Conservation (phyloP, 768 basidiomycete species). For the Phaeotremella skinneri region DNA sequence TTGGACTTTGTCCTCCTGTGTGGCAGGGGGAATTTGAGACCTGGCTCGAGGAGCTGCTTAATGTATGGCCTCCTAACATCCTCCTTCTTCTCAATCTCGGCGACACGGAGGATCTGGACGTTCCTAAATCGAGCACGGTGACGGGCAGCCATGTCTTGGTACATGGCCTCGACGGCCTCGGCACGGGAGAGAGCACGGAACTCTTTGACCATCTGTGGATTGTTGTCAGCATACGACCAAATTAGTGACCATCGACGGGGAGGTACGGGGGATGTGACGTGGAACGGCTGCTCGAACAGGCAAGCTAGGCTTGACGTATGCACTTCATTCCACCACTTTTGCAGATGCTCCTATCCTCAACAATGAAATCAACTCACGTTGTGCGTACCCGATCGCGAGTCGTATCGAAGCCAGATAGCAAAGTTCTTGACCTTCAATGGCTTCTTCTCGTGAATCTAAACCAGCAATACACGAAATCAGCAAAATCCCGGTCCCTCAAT, state of each 20-base stretch:
- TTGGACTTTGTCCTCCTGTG: constrained; percentile 57
- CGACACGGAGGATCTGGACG: constrained; percentile 95
- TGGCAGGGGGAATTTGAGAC: constrained; percentile 95
- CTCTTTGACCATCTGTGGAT: constrained; percentile 51
- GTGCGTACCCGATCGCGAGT: constrained; percentile 98
- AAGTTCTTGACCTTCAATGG: constrained; percentile 99
- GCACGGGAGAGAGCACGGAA: constrained; percentile 93
- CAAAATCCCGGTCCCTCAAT: constrained; percentile 42
- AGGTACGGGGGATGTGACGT: neutral
- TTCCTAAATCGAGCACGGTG: constrained; percentile 99
- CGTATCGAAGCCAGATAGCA: constrained; percentile 99
- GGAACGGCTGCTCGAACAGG: neutral
- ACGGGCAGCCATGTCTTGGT: constrained; percentile 99
- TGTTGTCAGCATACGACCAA: no score
- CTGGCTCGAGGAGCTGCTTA: constrained; percentile 85
- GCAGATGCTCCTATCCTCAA: no score
- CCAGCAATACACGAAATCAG: neutral
- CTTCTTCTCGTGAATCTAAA: constrained; percentile 92
- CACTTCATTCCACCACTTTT: no score
- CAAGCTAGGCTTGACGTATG: no score
- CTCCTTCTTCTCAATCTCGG: constrained; percentile 86
- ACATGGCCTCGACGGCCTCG: constrained; percentile 91
- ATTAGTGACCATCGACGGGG: neutral
- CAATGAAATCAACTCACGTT: constrained; percentile 66
- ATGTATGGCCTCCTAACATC: constrained; percentile 97